Evolutionary conservation across 768 basidiomycete species (phyloP), one percentile per base, ranked within the genome.

Genomic region (Podaxis sp.): DNA sequence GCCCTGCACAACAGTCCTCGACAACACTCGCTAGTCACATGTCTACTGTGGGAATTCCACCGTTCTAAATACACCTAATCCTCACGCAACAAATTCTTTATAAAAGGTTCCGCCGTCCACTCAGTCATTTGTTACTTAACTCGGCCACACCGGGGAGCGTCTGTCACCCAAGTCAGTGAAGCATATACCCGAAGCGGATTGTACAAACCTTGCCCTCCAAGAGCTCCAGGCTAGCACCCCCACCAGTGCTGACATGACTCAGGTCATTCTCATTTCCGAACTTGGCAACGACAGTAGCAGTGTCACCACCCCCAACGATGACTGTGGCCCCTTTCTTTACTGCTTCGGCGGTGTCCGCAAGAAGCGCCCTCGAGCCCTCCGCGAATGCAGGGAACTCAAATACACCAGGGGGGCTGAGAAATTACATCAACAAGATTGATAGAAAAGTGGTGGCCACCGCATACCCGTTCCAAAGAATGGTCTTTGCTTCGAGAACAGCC

Each of bases 381-480:
- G 95, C 90, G 70, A 99, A 99, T 19, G 87, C 86, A 42, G 92
- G 87, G 82, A 97, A 96, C 76, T 99, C 96, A 75, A 99, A 99
- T 42, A 99, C 96, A 68, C 96, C 96, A 39, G 96, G 90, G 46
- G 97, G 96, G 40, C 96, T 98, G 24, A 72, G 9, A 57, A 17
- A 59, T 33, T 17, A 46, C 19, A 42, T 56, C 63, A 54, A 39
- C 38, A 53, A 24, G 13, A 24, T n/a, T 30, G 19, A 22, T 36
- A 33, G 52, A 53, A 52, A 9, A 24, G 46, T 33, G 39, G 28
- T 39, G 57, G 51, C 64, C 24, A 24, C 26, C 7, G 75, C 83
- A 72, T 67, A 90, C 92, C 92, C 92, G 68, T 95, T 95, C 96
- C 96, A 99, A 58, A 99, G 87, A 71, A 99, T 94, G 42, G 96